A percentile compares a stretch with the other conserved stretches of the same genome.
Conservation (phyloP, 441 rosid species). For the Aleurites moluccanus region DNA sequence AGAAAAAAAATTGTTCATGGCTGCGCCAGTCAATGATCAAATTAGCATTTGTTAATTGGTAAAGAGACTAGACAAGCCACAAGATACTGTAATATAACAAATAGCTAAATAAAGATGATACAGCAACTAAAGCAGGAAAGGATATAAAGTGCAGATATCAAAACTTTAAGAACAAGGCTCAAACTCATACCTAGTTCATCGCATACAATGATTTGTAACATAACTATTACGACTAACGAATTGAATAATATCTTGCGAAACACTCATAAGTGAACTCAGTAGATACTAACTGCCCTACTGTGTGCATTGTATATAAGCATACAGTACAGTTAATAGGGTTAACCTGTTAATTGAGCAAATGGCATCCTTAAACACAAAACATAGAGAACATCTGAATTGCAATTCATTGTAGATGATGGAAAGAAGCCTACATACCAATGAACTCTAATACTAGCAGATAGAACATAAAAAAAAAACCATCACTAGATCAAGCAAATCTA, state of each 20-base stretch:
- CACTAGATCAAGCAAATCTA: background rate
- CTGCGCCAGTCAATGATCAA: background rate
- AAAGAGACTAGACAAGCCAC: background rate
- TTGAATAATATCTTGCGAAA: background rate
- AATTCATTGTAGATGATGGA: background rate
- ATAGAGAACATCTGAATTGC: background rate
- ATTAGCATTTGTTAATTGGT: background rate
- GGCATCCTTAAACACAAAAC: conserved; percentile 10
- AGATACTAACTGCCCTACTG: background rate
- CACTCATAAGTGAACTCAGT: background rate
- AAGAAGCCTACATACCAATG: background rate
- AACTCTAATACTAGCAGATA: background rate
- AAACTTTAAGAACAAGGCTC: background rate
- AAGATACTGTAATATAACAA: background rate
- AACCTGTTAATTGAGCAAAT: background rate
- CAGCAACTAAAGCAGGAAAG: background rate
- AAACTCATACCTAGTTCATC: background rate
- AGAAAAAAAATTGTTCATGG: background rate
- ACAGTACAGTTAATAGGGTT: background rate
- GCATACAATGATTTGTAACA: background rate
- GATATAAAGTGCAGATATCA: background rate
- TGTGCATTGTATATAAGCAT: background rate
- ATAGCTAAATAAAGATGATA: background rate
- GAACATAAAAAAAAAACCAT: too few relatives aligned
- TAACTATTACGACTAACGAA: background rate